Conservation (phyloP, 768 basidiomycete genomes). For the Auricularia sp. region DNA sequence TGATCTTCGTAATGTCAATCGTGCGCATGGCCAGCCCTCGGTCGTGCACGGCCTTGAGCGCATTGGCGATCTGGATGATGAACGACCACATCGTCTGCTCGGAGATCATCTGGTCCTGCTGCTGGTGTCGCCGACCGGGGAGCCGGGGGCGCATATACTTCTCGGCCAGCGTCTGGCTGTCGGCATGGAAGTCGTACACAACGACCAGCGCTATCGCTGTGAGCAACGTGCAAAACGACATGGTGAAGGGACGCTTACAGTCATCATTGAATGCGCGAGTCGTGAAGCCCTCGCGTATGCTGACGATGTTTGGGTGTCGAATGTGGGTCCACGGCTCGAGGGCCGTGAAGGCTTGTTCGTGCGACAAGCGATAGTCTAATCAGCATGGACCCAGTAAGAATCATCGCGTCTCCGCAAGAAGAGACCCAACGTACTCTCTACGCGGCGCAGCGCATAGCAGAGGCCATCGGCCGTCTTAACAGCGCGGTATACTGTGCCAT, state of each 20-base stretch:
- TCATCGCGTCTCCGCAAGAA: not conserved
- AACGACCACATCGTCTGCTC: slow-evolving; percentile 90
- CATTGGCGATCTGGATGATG: slow-evolving; percentile 79
- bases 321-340: slow-evolving; percentile 83
- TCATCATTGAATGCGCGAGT: slow-evolving; percentile 86
- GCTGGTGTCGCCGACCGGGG: slow-evolving; percentile 12
- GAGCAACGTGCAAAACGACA: slow-evolving; percentile 5
- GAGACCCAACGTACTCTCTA: slow-evolving; percentile 59
- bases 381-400: not conserved
- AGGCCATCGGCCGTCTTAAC: slow-evolving; percentile 65
- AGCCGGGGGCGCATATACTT: slow-evolving; percentile 26
- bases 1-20: slow-evolving; percentile 77
- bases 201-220: slow-evolving; percentile 67
- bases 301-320: slow-evolving; percentile 75
- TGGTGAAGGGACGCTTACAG: slow-evolving; percentile 41
- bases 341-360: slow-evolving; percentile 68
- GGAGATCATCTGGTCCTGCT: slow-evolving; percentile 30
- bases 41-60: slow-evolving; percentile 78
- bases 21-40: slow-evolving; percentile 69
- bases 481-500: slow-evolving; percentile 77
- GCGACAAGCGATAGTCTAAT: slow-evolving; percentile 71
- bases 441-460: slow-evolving; percentile 66
- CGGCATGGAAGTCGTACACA: slow-evolving; percentile 81
- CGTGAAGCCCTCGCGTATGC: slow-evolving; percentile 87
- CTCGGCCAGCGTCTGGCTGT: slow-evolving; percentile 72